Evolutionary conservation across 331 rosid genomes (phyloP), one percentile per base, ranked within the genome.

Genomic region (Ulmus americana): DNA sequence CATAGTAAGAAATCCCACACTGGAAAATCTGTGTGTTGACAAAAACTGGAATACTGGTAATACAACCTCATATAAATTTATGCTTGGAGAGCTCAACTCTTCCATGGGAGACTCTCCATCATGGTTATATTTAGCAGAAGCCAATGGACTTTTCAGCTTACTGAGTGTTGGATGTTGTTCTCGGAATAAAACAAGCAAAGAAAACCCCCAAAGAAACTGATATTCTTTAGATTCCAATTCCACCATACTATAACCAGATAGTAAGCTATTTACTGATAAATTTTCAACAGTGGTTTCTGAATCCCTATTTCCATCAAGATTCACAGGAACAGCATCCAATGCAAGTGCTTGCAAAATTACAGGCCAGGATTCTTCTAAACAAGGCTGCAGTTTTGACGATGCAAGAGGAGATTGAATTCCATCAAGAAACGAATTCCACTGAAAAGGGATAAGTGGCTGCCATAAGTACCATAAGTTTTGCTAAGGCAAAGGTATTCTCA

Each of bases 291-390:
- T 14, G 62, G 70, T 58, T 67, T 68, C 61, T 44, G 80, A 44
- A 67, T 45, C 70, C 64, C 72, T 83, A 45, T 66, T 76, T 76
- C 72, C 86, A 70, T 77, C 82, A 68, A 73, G 62, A 84, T 75
- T 75, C 66, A 57, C 80, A 50, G 98, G 98, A 80, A 89, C 87
- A 49, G 98, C 94, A 72, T 89, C 97, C 67, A 87, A 75, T 59
- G 90, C 97, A 82, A 92, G 82, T 61, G 98, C 98, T 82, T 87
- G 97, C 81, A 92, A 79, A 70, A 92, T 84, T 70, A 92, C 91
- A n/a, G 98, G 95, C 98, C 98, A 92, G n/a, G 97, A 89, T 82
- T 92, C 98, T 79, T 92, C 95, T 71, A 92, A 81, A 80, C 95
- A 82, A 46, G 91, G 82, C 51, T 69, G 88, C 75, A 92, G 79